phyloP scores from a whole-genome alignment of 768 basidiomycete species.

The Lactarius pseudohatsudake region DNA sequence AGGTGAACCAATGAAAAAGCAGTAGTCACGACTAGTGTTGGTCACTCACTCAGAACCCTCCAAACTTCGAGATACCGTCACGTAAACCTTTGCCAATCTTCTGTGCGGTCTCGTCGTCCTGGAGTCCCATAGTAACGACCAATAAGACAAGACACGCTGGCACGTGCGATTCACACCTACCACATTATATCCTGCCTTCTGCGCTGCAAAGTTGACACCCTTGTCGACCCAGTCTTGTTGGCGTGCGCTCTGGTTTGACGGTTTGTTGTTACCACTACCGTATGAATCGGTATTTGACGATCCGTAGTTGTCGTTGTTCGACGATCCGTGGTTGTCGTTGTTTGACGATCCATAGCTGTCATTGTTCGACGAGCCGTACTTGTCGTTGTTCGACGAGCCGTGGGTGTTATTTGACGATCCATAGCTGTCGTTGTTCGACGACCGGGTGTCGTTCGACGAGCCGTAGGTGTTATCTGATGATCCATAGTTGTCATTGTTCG shows the following conservation, averaged over 20 bases:
- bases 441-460: constrained; percentile 29
- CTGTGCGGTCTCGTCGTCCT: constrained; percentile 39
- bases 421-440: constrained; percentile 29
- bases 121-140: not conserved
- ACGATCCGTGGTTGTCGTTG: constrained; percentile 23
- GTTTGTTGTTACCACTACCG: constrained; percentile 14
- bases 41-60: constrained; percentile 2
- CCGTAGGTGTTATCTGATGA: constrained; percentile 32
- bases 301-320: constrained; percentile 33
- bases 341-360: not conserved
- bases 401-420: constrained; percentile 6
- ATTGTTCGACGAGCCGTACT: constrained; percentile 33
- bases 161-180: constrained; percentile 37
- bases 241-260: not conserved
- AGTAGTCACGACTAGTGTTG: not conserved
- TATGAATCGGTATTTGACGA: constrained; percentile 29
- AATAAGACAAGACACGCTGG: not conserved
- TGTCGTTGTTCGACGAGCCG: constrained; percentile 32
- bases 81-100: constrained; percentile 41
- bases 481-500: constrained; percentile 28
- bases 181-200: constrained; percentile 46
- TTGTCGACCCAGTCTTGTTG: constrained; percentile 39
- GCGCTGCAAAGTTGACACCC: constrained; percentile 39
- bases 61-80: constrained; percentile 26
- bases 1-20: not conserved